Evolutionary conservation across 345 rosid genomes (phyloP), one percentile per base, ranked within the genome.

Genomic region (Eucalyptus albens): DNA sequence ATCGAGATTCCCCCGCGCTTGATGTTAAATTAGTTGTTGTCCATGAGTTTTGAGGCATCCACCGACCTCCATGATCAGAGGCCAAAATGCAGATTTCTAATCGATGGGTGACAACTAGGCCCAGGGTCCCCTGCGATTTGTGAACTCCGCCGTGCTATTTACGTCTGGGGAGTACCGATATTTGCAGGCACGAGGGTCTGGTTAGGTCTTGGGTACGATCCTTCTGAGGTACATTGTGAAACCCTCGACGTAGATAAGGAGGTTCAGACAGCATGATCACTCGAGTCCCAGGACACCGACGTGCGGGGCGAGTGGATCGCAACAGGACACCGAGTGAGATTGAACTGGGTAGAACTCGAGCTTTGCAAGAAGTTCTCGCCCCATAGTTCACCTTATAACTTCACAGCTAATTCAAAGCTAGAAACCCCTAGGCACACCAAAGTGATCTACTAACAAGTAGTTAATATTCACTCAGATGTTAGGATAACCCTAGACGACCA

Each of bases 221-320:
- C 81, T 16, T 31, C 81, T 11, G 6, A 33, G 24, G 22, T 33
- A 33, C 9, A n/a, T 1, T 0, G 17, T 0, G 37, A n/a, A 65
- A 65, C 37, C 77, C 77, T 14, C 17, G 0, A 0, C 3, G 19
- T 15, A 65, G 37, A 15, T n/a, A 33, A 15, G 37, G 0, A 65
- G 77, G 77, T 65, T n/a, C 19, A n/a, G 37, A n/a, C 17, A 1
- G 3, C 33, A 7, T 0, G 15, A 0, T 29, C 72, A 15, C 72
- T 29, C 40, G 3, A 2, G 33, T n/a, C 0, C 65, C 65, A 59
- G 29, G 65, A 59, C 33, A 62, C 8, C 3, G 9, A 62, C 16
- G 69, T 62, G 53, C 53, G 53, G 16, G 2, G 51, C 16, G 0
- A 50, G 55, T 1, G 1, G 11, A 8, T 31, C 80, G 0, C 40